Base-by-base conservation (phyloP, 2,329 filamentous ascomycete genomes). In the Nothophaeocryptopus gaeumannii region DNA sequence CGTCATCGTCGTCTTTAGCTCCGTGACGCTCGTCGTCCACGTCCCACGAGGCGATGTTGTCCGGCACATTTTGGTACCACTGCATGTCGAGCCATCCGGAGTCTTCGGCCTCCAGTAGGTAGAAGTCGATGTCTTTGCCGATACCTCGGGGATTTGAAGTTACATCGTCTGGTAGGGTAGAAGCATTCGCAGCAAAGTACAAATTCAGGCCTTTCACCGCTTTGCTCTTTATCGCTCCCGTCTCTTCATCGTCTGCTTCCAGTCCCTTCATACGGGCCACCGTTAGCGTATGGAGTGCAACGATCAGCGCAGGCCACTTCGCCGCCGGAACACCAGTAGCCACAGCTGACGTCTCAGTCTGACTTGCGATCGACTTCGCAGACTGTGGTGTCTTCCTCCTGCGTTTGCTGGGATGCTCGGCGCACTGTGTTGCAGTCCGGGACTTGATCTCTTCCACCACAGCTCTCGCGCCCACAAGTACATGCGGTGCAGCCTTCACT, bases 1-100 rank as follows among this genome's bases (percentile, higher is more conserved):
- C 40, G 13, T 35, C 53, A n/a, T 53, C 55, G 14, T 54, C 51
- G 8, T 46, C 45, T n/a, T 44, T 47, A 16, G 51, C 54, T 4
- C 51, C 39, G 32, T 43, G 34, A 10, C 37, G 76, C 85, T 39
- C 52, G 12, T 53, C 50, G 3, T 50, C 46, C 11, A 50, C 74
- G 7, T 26, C 20, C 80, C 51, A 71, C 69, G 81, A 78, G 81
- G 8, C 74, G 71, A 43, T 32, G 8, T 47, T 43, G 15, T 53
- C 52, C 12, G 55, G 53, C 5, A 58, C 39, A 13, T 58, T 58
- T 32, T 44, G 14, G 42, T 54, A 60, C 60, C 60, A 63, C n/a
- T 59, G 54, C 56, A 58, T 59, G 5, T 57, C 54, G 41, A 55
- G 40, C 61, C 60, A 62, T 8, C 53, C 44, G 32, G 54, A 47